Percentiles rank a stretch among this genome's conserved stretches.
These are phyloP conservation scores for Aspergillus uvarum DNA, from an alignment of 2,329 filamentous ascomycete genomes.

Conservation along the genomic window DNA sequence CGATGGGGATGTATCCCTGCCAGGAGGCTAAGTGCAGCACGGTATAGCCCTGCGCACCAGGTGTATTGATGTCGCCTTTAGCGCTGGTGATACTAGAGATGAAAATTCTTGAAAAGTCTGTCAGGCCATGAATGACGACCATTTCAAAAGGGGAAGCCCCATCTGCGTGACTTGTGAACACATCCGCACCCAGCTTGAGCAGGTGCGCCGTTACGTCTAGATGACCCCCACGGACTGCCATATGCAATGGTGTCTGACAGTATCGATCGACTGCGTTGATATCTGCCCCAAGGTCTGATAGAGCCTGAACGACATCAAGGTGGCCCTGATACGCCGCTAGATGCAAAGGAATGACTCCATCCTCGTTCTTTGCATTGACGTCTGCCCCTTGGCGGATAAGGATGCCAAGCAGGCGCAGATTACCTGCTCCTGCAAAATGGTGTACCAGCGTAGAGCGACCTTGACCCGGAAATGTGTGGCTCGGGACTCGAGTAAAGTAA, in stretches of 20 bases:
- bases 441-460: neutral
- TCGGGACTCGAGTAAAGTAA: neutral
- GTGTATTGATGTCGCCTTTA: neutral
- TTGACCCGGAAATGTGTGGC: neutral
- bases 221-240: neutral
- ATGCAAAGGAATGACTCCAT: neutral
- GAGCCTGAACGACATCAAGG: neutral
- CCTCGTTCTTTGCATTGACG: neutral
- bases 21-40: neutral
- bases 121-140: neutral
- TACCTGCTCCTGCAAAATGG: neutral
- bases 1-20: neutral
- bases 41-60: neutral
- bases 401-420: neutral
- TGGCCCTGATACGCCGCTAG: neutral
- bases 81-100: neutral
- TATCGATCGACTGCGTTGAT: neutral
- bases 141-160: neutral
- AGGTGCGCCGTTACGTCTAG: constrained; percentile 1
- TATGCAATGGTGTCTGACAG: neutral
- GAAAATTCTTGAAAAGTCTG: neutral
- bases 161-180: neutral
- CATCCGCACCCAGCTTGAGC: neutral
- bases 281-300: constrained; percentile 2
- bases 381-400: neutral